Conservation (phyloP, 352 stramenopile species). For the Phytophthora melonis region DNA sequence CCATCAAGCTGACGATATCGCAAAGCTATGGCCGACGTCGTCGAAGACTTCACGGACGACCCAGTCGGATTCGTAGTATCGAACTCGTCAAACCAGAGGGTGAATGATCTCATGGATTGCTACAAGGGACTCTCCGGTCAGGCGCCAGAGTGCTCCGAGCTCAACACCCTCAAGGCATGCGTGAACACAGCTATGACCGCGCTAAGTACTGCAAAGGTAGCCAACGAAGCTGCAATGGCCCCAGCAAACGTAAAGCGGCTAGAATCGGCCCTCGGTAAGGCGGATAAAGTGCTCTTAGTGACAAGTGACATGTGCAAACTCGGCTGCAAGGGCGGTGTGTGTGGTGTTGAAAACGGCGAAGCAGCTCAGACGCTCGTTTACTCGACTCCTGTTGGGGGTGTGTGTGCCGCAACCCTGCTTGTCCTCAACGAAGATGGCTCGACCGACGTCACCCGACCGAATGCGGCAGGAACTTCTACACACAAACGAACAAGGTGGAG, state of each 20-base stretch:
- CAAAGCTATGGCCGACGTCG: neutral
- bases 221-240: neutral
- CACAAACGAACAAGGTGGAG: neutral
- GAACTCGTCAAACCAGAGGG: neutral
- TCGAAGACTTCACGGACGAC: conserved; percentile 6
- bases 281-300: neutral
- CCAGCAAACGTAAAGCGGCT: neutral
- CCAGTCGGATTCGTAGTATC: neutral
- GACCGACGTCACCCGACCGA: neutral
- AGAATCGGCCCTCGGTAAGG: neutral
- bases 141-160: neutral
- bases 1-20: conserved; percentile 4
- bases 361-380: neutral
- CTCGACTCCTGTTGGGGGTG: neutral
- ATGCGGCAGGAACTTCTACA: conserved; percentile 1
- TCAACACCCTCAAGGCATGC: conserved; percentile 4
- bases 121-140: conserved; percentile 3
- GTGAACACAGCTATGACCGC: neutral
- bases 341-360: neutral
- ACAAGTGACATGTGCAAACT: conserved; percentile 1
- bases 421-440: conserved; percentile 1
- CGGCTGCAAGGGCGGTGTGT: conserved; percentile 1
- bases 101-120: conserved; percentile 2
- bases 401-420: neutral
- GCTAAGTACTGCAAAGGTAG: neutral